Evolutionary conservation across 257 asterid genomes (phyloP), one percentile per base, ranked within the genome.

Genomic region (Capsicum baccatum): DNA sequence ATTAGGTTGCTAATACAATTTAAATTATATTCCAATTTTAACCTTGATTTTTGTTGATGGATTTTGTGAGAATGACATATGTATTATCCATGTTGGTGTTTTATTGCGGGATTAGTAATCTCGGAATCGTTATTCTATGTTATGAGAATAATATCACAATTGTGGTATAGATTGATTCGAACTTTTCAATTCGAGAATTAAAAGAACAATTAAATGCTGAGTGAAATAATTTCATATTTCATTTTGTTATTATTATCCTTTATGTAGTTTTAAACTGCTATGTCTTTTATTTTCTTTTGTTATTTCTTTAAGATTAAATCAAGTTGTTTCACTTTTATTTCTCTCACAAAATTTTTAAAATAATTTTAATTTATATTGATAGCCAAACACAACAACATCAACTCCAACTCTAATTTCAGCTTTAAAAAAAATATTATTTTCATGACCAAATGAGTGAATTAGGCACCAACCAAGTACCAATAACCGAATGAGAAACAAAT

Each of bases 1-100:
- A 21, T 76, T 76, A 76, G 81, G 63, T 21, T 76, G 81, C 81
- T 76, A 76, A 52, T 52, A 63, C 4, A 13, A 10, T 2, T 70
- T 16, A n/a, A 39, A 39, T n/a, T 69, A 15, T 16, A 39, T 39
- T 39, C 73, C 73, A 33, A 66, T 66, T 35, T 64, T 66, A 66
- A 13, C 73, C 48, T 66, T 66, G 16, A 66, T 33, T 66, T 66
- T 33, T 66, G 47, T 66, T 13, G 3, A 35, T 15, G 19, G 42
- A 35, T 13, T 66, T 35, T 12, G 48, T 9, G n/a, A 14, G 42
- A 33, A 64, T 26, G 70, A 26, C 44, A 26, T 12, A 62, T 62
- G 39, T 66, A 66, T 66, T 66, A 13, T 66, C 47, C 13, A 17
- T 66, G n/a, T 13, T 33, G 44, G 11, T 35, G 14, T 35, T 12